These are phyloP conservation scores for Eucalyptus victrix DNA, from an alignment of 345 rosid genomes.

Conservation along the genomic window DNA sequence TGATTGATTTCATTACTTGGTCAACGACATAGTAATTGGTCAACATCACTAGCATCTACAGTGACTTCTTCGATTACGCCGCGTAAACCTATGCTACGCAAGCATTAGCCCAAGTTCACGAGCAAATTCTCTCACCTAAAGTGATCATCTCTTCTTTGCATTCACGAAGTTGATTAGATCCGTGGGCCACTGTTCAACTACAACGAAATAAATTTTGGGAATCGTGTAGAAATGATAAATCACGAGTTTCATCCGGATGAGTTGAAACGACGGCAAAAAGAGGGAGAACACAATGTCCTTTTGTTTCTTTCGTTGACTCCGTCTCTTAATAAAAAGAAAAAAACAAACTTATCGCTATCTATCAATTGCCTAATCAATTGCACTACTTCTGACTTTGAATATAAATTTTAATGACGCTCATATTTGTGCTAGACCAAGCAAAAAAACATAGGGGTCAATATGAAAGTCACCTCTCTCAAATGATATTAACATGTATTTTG, in stretches of 20 bases:
- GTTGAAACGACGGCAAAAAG: too few relatives aligned
- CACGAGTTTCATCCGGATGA: too few relatives aligned
- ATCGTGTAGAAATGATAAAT: too few relatives aligned
- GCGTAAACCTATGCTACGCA: fast-evolving
- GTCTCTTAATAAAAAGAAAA: too few relatives aligned
- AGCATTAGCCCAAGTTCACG: neutral
- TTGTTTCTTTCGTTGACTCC: too few relatives aligned
- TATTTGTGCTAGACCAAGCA: too few relatives aligned
- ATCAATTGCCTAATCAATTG: neutral
- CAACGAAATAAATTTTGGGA: neutral
- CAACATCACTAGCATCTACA: neutral
- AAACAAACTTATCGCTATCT: too few relatives aligned
- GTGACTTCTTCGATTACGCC: neutral
- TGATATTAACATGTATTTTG: neutral
- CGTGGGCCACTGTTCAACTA: fast-evolving
- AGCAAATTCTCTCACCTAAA: neutral
- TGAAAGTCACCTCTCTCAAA: too few relatives aligned
- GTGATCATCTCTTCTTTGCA: neutral
- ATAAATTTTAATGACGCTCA: too few relatives aligned
- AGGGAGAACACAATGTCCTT: too few relatives aligned
- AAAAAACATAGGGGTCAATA: too few relatives aligned
- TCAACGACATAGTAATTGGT: neutral
- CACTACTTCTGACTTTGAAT: neutral
- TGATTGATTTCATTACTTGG: neutral
- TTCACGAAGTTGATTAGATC: neutral